Evolutionary conservation across 305 asterid genomes (phyloP).

Genomic region (Fraxinus dipetala): DNA sequence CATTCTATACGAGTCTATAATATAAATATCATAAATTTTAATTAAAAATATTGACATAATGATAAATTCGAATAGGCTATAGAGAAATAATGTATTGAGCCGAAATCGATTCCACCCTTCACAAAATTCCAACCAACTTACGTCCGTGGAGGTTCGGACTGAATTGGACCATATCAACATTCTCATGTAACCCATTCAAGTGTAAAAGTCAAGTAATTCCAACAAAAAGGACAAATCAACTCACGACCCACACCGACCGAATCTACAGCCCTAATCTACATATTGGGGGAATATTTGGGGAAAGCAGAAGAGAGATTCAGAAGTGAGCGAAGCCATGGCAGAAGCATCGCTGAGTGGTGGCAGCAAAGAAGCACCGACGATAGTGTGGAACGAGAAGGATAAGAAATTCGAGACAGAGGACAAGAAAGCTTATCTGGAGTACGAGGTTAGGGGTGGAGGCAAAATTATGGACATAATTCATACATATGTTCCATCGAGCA

Average conservation of each 20-base stretch:
- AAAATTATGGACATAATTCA: slow-evolving; percentile 69
- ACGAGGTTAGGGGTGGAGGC: slow-evolving; percentile 34
- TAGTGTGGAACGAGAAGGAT: slow-evolving; percentile 61
- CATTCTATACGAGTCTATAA: background rate
- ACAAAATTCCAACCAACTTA: background rate
- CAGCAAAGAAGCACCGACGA: slow-evolving; percentile 24
- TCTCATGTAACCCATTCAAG: background rate
- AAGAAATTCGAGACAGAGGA: slow-evolving; percentile 69
- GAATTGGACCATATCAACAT: background rate
- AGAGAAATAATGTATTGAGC: background rate
- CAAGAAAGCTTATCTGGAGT: slow-evolving; percentile 66
- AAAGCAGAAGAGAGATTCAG: background rate
- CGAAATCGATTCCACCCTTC: background rate
- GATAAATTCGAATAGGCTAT: background rate
- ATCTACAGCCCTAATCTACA: background rate
- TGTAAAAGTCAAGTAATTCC: background rate
- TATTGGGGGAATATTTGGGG: background rate
- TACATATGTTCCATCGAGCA: slow-evolving; percentile 73
- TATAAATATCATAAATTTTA: background rate
- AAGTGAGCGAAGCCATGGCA: slow-evolving; percentile 18
- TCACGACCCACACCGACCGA: background rate
- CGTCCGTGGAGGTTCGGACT: background rate
- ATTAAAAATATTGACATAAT: background rate
- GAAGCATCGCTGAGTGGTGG: slow-evolving; percentile 20
- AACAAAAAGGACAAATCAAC: background rate